A percentile compares a stretch with the other conserved stretches of the same genome.
Conservation (phyloP, 164 flowering plant genomes). For the Akebia trifoliata region DNA sequence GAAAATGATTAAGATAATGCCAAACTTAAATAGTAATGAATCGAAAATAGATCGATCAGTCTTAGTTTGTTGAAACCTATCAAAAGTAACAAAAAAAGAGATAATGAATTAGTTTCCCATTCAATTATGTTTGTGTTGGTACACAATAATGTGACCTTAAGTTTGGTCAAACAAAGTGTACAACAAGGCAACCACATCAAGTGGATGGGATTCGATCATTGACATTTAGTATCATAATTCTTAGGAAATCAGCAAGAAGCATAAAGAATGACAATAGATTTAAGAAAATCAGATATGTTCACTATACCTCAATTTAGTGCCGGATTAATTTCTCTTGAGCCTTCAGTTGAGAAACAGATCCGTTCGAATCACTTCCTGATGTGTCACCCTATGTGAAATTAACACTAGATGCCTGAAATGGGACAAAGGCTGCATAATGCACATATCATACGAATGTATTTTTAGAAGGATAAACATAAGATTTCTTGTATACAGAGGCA, state of each 20-base stretch:
- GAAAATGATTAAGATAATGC: no score
- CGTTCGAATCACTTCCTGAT: slow-evolving; percentile 15
- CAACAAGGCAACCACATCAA: background rate
- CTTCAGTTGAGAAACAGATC: slow-evolving; percentile 34
- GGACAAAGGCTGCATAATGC: slow-evolving; percentile 17
- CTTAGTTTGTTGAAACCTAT: no score
- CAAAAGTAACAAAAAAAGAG: no score
- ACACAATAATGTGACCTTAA: background rate
- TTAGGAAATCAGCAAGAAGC: background rate
- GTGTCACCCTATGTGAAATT: slow-evolving; percentile 16
- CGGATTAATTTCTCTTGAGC: slow-evolving; percentile 38
- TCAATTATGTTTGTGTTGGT: background rate
- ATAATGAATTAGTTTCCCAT: background rate
- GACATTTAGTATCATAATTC: background rate
- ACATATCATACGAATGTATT: slow-evolving; percentile 57
- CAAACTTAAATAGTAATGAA: no score
- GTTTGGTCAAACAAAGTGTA: background rate
- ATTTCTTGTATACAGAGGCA: slow-evolving; percentile 82
- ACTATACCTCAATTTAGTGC: slow-evolving; percentile 58
- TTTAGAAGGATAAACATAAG: slow-evolving; percentile 79
- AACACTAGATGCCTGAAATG: slow-evolving; percentile 21
- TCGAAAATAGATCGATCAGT: no score
- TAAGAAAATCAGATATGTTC: background rate
- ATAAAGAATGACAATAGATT: background rate
- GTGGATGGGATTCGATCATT: background rate